Evolutionary conservation across 2,329 filamentous ascomycete species (phyloP), one percentile per base, ranked within the genome.

Genomic region (Xylariaceae sp.): DNA sequence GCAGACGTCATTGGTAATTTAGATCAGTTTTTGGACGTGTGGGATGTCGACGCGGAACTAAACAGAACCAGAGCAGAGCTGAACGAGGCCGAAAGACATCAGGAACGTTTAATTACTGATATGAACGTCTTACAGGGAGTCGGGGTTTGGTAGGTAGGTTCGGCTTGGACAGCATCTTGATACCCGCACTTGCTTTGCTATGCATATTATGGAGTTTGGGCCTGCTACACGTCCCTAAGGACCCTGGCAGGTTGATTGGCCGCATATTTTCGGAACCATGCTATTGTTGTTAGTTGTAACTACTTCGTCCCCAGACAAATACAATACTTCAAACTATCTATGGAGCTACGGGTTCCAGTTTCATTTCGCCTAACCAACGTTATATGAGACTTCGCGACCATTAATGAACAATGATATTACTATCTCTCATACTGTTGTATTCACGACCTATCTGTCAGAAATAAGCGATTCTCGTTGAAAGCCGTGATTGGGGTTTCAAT

Each of bases 1-100:
- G 74, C 69, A n/a, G 75, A 69, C 4, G 77, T 80, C 1, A 66
- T 80, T 52, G 69, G 73, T 16, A 76, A 80, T 54, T 62, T 80
- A 5, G 73, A 72, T 43, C 73, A 79, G 15, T 80, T 78, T 48
- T 60, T 79, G 6, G 72, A 74, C 33, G 56, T 64, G 16, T 76
- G 73, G 73, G 71, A 73, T 45, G 65, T 74, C 7, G 69, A 76
- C 21, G 47, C 64, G 0, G 72, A 73, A 54, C 56, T 74, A 13
- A 64, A 67, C 40, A 69, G 70, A 48, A 65, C 58, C 29, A 58
- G 44, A 29, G 30, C 18, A 42, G 49, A 55, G 39, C 45, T 46
- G 2, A 41, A 39, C n/a, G 32, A 39, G 40, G 24, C 10, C 13
- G 44, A 35, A 33, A 40, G 24, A n/a, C 30, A 24, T 6, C 29